These are phyloP conservation scores for Alternaria rosae DNA, from an alignment of 2,329 filamentous ascomycete genomes.

Conservation along the genomic window DNA sequence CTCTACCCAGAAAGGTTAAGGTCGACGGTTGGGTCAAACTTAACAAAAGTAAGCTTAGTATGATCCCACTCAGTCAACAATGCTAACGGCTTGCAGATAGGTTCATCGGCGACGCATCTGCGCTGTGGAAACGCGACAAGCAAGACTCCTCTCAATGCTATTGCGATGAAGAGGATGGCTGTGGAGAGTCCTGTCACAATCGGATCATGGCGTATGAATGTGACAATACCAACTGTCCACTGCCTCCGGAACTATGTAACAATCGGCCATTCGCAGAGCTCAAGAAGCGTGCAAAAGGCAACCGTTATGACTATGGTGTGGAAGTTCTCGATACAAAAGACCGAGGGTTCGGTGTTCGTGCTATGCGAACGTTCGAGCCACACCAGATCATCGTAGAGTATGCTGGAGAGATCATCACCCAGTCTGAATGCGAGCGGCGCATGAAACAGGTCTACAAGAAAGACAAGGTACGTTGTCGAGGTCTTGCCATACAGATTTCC, in stretches of 20 bases:
- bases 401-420: constrained; percentile 95
- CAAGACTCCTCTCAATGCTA: constrained; percentile 74
- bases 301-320: constrained; percentile 89
- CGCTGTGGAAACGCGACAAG: constrained; percentile 82
- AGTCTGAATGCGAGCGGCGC: constrained; percentile 88
- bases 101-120: constrained; percentile 83
- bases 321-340: constrained; percentile 92
- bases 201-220: constrained; percentile 98
- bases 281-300: constrained; percentile 70
- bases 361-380: constrained; percentile 84
- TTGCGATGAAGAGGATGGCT: constrained; percentile 70
- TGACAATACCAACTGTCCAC: constrained; percentile 85
- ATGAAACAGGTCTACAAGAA: constrained; percentile 95
- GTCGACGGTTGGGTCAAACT: constrained; percentile 92
- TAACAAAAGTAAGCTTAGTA: constrained; percentile 75
- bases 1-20: constrained; percentile 85
- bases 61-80: constrained; percentile 2
- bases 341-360: constrained; percentile 89
- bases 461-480: constrained; percentile 72
- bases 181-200: constrained; percentile 90
- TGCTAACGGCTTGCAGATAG: constrained; percentile 67
- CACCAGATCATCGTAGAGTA: constrained; percentile 99
- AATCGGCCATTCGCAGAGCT: constrained; percentile 90
- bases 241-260: constrained; percentile 75
- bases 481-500: background rate